phyloP scores from a whole-genome alignment of 176 grass and related monocot genomes.

The Microstegium vimineum region DNA sequence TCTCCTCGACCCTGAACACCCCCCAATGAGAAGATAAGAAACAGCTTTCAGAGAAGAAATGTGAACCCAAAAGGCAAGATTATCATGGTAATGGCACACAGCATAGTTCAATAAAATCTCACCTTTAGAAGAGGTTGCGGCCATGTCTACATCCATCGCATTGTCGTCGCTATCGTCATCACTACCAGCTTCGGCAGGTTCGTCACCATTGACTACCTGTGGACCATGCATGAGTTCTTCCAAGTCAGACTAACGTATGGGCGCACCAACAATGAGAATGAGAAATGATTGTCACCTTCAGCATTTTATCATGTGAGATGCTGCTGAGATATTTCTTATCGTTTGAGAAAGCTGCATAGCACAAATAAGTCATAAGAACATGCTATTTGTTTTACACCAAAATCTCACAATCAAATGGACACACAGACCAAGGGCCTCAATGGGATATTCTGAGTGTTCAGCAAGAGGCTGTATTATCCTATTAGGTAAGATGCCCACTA shows the following conservation, averaged over 20 bases:
- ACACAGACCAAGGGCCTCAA: constrained; percentile 74
- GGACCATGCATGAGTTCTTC: constrained; percentile 65
- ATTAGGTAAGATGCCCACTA: constrained; percentile 85
- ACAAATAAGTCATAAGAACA: background rate
- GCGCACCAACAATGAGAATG: background rate
- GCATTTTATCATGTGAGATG: constrained; percentile 89
- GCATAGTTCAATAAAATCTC: background rate
- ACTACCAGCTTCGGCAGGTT: constrained; percentile 27
- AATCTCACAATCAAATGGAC: background rate
- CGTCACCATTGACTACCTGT: constrained; percentile 23
- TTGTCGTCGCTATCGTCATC: constrained; percentile 42
- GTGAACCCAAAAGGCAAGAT: background rate
- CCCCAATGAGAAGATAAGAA: background rate
- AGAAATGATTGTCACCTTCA: constrained; percentile 52
- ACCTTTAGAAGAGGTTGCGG: constrained; percentile 58
- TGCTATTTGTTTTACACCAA: background rate
- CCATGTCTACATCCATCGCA: constrained; percentile 78
- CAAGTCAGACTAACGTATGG: constrained; percentile 25
- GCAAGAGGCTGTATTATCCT: constrained; percentile 90
- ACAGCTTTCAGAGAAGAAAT: background rate
- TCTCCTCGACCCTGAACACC: constrained; percentile 23
- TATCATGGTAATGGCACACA: background rate
- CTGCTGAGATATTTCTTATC: constrained; percentile 83
- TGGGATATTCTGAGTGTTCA: constrained; percentile 93
- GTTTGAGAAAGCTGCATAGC: constrained; percentile 60